These are phyloP conservation scores for Nannochloris sp. DNA, from an alignment of 139 green algal species.

Conservation along the genomic window DNA sequence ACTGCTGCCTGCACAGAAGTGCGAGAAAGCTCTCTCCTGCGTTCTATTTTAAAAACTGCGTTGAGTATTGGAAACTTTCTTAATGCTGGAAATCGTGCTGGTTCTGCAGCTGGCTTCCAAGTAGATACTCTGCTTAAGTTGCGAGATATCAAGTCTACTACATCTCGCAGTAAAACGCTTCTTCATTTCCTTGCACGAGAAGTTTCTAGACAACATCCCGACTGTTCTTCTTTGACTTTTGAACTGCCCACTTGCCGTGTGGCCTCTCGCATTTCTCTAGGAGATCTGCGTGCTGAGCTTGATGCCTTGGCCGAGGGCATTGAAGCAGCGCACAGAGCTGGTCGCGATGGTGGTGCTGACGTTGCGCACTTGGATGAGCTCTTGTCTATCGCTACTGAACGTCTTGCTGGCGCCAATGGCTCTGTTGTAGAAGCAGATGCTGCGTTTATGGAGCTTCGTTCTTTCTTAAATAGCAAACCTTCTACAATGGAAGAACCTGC, in stretches of 20 bases:
- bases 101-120: constrained; percentile 34
- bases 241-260: constrained; percentile 20
- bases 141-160: constrained; percentile 34
- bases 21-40: constrained; percentile 21
- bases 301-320: constrained; percentile 15
- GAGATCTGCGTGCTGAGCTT: constrained; percentile 19
- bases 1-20: constrained; percentile 34
- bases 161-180: constrained; percentile 32
- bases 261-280: constrained; percentile 25
- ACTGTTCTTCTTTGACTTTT: constrained; percentile 11
- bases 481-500: constrained; percentile 21
- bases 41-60: constrained; percentile 33
- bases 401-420: neutral
- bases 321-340: neutral
- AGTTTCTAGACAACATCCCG: constrained; percentile 20
- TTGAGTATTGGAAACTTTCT: constrained; percentile 50
- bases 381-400: neutral
- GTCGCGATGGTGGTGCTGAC: neutral
- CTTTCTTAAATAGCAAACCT: constrained; percentile 33
- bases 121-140: constrained; percentile 40
- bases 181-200: constrained; percentile 54
- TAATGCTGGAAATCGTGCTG: constrained; percentile 34
- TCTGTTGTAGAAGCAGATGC: neutral
- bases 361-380: constrained; percentile 10
- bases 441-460: constrained; percentile 10